A percentile compares a stretch with the other conserved stretches of the same genome.
Conservation (phyloP, 768 basidiomycete genomes). For the Hydnomerulius pinastri region DNA sequence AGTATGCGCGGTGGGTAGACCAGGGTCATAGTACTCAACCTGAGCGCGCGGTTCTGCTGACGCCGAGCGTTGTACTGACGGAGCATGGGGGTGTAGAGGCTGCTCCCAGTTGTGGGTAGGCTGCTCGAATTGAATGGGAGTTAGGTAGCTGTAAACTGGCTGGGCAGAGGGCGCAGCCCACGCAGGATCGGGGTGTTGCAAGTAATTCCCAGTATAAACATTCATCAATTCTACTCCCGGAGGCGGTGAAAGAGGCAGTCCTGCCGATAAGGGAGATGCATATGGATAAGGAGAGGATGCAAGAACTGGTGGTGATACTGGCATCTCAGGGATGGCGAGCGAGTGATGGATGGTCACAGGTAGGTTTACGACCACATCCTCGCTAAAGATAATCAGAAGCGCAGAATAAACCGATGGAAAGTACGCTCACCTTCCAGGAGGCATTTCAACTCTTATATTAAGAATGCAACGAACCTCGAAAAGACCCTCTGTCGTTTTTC, state of each 20-base stretch:
- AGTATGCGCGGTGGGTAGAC: slow-evolving; percentile 33
- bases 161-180: slow-evolving; percentile 9
- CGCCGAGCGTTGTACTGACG: slow-evolving; percentile 48
- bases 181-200: slow-evolving; percentile 9
- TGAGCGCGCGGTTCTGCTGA: slow-evolving; percentile 47
- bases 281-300: slow-evolving; percentile 20
- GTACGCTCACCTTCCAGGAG: slow-evolving; percentile 57
- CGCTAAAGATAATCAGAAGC: slow-evolving; percentile 43
- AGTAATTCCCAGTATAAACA: slow-evolving; percentile 9
- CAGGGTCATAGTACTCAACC: slow-evolving; percentile 35
- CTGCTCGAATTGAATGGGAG: slow-evolving; percentile 8
- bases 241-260: slow-evolving; percentile 27
- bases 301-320: slow-evolving; percentile 29
- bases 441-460: slow-evolving; percentile 66
- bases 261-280: slow-evolving; percentile 13
- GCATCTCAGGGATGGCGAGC: slow-evolving; percentile 47
- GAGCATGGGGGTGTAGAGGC: slow-evolving; percentile 32
- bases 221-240: slow-evolving; percentile 14
- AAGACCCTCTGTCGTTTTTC: slow-evolving; percentile 46
- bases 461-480: slow-evolving; percentile 72
- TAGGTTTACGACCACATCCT: slow-evolving; percentile 66
- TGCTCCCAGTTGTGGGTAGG: slow-evolving; percentile 20
- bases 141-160: slow-evolving; percentile 4
- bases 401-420: slow-evolving; percentile 6
- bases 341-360: slow-evolving; percentile 70